Base-by-base conservation (phyloP, 2,329 filamentous ascomycete genomes). In the Davidsoniella neocaledoniae region DNA sequence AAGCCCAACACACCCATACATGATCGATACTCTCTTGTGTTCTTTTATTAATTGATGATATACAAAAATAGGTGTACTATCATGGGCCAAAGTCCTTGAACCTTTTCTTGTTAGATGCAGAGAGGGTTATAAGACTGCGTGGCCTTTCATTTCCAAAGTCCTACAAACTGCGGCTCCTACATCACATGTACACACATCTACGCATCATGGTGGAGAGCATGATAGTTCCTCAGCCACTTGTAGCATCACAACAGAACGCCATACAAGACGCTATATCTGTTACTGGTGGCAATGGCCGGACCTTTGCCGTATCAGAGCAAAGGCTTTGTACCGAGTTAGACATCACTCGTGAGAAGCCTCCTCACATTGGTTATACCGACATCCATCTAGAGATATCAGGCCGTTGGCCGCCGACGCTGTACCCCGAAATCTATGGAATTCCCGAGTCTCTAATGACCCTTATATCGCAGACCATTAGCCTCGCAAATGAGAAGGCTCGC, bases 151-250 rank as follows among this genome's bases (percentile, higher is more conserved):
- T 61, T 4, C 57, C 56, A 12, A 68, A 67, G 36, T 66, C 67
- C 1, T 64, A 66, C 9, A 65, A 66, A 19, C 57, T 63, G 0
- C 63, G 68, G 1, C 54, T 70, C 0, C 55, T 71, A 0, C 68
- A 70, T 51, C 68, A 71, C 52, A 68, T 67, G 58, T 71, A 71
- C 52, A 67, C 63, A 0, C 68, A 67, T 45, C 58, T 68, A 4
- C 63, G 68, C 0, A 62, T 71, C 0, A 63, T 70, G 14, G 59
- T 66, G 12, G 68, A 71, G 55, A 70, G 66, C 38, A 58, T 60
- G 21, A 57, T 59, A 0, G 41, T 58, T 2, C 36, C 46, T 16
- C 44, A 23, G 5, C 37, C 48, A 14, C 50, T 55, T 5, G 14
- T 26, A 5, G 8, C 12, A 23, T 23, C 21, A 5, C 21, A 3